These are phyloP conservation scores for Penicillium coprophilum DNA, from an alignment of 495 filamentous ascomycete genomes.

Conservation along the genomic window DNA sequence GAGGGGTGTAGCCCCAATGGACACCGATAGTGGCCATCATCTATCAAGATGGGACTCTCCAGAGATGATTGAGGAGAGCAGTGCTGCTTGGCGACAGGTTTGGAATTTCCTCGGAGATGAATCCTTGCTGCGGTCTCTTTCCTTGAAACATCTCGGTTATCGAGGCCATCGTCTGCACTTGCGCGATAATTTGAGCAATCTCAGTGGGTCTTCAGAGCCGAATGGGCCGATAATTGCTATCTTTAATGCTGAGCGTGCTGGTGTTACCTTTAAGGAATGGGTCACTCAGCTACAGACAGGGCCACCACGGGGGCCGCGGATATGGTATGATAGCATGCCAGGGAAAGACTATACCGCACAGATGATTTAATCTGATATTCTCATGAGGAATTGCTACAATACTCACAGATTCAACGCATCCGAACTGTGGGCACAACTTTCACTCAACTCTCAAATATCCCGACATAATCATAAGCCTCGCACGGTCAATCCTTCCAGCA, in stretches of 20 bases:
- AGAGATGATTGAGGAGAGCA: no score
- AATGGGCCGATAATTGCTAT: no score
- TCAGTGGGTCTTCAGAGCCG: no score
- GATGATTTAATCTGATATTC: neutral
- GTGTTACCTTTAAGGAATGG: neutral
- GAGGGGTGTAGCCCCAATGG: no score
- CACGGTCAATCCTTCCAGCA: constrained; percentile 21
- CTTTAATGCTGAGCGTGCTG: neutral
- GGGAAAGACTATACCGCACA: neutral
- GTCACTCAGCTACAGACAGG: neutral
- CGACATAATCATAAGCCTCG: constrained; percentile 37
- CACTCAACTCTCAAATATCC: constrained; percentile 23
- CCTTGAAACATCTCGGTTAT: no score
- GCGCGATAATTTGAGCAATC: no score
- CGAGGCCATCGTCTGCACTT: no score
- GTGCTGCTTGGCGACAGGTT: no score
- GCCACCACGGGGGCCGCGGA: neutral
- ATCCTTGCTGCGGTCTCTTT: no score
- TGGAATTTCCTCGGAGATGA: no score
- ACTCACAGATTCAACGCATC: neutral
- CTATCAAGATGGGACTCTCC: no score
- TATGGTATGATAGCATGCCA: neutral
- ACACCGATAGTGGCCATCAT: no score
- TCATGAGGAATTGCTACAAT: neutral
- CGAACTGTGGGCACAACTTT: constrained; percentile 31